Percentiles rank a stretch among this genome's conserved stretches.
These are phyloP conservation scores for Leishmania guyanensis DNA, from an alignment of 208 protist genomes.

Conservation along the genomic window DNA sequence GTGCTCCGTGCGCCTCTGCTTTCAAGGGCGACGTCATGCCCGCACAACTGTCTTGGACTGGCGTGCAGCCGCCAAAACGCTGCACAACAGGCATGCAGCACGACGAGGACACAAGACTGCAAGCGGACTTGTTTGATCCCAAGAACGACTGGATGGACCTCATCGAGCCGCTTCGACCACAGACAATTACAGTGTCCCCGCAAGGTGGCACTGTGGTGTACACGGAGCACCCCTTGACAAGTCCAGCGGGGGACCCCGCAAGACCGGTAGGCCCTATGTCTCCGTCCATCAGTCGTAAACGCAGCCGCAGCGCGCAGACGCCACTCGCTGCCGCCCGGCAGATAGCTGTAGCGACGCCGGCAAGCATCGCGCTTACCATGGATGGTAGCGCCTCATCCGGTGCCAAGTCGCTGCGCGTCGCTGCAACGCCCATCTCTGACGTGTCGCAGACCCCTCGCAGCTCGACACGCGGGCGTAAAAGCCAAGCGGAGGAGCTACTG, in stretches of 20 bases:
- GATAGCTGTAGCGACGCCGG: conserved; percentile 9
- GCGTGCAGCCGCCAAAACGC: not conserved
- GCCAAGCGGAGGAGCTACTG: conserved; percentile 41
- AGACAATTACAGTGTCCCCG: conserved; percentile 33
- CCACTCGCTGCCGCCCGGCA: conserved; percentile 1
- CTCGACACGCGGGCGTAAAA: conserved; percentile 33
- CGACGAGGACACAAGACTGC: conserved; percentile 1
- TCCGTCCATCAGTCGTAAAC: conserved; percentile 4
- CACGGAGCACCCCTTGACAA: conserved; percentile 13
- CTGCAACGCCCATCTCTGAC: conserved; percentile 17
- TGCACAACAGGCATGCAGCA: not conserved
- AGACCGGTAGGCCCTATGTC: not conserved
- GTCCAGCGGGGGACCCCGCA: not conserved
- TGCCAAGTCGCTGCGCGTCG: conserved; percentile 14
- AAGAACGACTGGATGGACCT: conserved; percentile 41
- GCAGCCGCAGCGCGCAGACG: conserved; percentile 21
- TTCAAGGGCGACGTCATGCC: not conserved
- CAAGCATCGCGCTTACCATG: conserved; percentile 26
- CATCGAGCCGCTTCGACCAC: conserved; percentile 28
- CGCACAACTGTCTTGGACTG: not conserved
- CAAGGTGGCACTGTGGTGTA: conserved; percentile 21
- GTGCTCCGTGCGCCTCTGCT: not conserved
- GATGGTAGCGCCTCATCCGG: conserved; percentile 18
- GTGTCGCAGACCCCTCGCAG: conserved; percentile 30
- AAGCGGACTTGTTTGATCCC: conserved; percentile 20